Percentiles rank a stretch among this genome's conserved stretches.
Evolutionary conservation across 2,329 filamentous ascomycete genomes (phyloP).

Genomic region (Bipolaris bicolor): DNA sequence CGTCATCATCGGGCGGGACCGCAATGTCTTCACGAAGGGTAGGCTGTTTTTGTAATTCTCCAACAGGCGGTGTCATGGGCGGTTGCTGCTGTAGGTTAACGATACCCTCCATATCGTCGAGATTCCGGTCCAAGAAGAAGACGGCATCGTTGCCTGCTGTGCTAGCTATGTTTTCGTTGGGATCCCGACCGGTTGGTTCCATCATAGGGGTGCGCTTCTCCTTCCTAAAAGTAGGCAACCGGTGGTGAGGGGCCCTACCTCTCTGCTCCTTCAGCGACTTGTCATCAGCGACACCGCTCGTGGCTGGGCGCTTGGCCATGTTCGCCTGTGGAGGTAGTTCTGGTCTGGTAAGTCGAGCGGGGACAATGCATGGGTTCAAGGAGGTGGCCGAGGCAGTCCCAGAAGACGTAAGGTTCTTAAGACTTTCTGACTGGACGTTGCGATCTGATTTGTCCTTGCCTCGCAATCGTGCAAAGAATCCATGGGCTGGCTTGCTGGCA

Average conservation of each 20-base stretch:
- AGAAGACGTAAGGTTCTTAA: slow-evolving; percentile 46
- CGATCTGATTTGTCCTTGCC: slow-evolving; percentile 56
- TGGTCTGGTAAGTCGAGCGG: slow-evolving; percentile 33
- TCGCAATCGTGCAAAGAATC: slow-evolving; percentile 61
- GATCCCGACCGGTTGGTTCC: slow-evolving; percentile 51
- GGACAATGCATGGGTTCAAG: slow-evolving; percentile 45
- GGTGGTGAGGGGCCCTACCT: slow-evolving; percentile 46
- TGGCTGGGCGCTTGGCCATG: slow-evolving; percentile 35
- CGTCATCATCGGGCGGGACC: slow-evolving; percentile 46
- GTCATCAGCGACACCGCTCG: slow-evolving; percentile 29
- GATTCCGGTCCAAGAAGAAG: slow-evolving; percentile 84
- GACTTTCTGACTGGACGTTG: slow-evolving; percentile 39
- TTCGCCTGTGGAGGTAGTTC: slow-evolving; percentile 38
- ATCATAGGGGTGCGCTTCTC: slow-evolving; percentile 38
- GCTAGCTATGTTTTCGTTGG: slow-evolving; percentile 49
- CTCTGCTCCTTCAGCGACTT: slow-evolving; percentile 31
- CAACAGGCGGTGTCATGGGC: slow-evolving; percentile 70
- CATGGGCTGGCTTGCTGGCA: slow-evolving; percentile 57
- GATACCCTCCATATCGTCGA: slow-evolving; percentile 91
- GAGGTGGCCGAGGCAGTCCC: slow-evolving; percentile 48
- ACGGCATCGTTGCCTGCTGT: slow-evolving; percentile 62
- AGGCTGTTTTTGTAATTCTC: slow-evolving; percentile 55
- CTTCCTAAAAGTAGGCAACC: slow-evolving; percentile 59
- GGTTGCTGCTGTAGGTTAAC: slow-evolving; percentile 66
- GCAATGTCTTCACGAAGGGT: slow-evolving; percentile 47